phyloP scores from a whole-genome alignment of 2,329 filamentous ascomycete genomes.

The Ceratocystiopsis minuta region DNA sequence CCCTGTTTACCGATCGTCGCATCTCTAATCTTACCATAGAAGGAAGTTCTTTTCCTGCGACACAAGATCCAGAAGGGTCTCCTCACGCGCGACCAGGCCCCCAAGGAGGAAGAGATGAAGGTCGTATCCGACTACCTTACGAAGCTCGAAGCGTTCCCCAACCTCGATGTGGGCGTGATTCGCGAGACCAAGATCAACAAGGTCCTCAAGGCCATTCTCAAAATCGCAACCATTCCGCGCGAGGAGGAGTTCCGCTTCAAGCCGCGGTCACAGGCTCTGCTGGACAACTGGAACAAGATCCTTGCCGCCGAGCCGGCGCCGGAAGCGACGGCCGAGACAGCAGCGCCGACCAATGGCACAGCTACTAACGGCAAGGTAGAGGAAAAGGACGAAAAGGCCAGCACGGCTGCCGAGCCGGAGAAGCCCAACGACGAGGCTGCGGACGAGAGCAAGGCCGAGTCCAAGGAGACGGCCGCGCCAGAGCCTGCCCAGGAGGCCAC shows the following conservation, averaged over 20 bases:
- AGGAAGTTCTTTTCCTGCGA: constrained; percentile 76
- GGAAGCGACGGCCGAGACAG: constrained; percentile 17
- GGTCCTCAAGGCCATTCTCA: constrained; percentile 85
- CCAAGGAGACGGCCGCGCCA: constrained; percentile 18
- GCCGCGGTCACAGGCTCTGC: constrained; percentile 55
- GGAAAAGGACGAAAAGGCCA: constrained; percentile 18
- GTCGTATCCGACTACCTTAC: constrained; percentile 59
- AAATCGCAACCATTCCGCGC: constrained; percentile 66
- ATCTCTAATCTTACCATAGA: constrained; percentile 22
- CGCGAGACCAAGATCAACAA: constrained; percentile 94
- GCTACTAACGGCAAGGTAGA: constrained; percentile 14
- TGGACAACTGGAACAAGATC: constrained; percentile 80
- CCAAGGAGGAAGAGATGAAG: constrained; percentile 73
- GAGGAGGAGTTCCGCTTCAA: constrained; percentile 88
- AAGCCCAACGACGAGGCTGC: constrained; percentile 16
- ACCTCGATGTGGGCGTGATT: constrained; percentile 80
- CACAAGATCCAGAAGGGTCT: constrained; percentile 93
- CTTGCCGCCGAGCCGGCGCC: constrained; percentile 37
- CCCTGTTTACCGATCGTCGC: too few relatives aligned
- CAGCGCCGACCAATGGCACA: constrained; percentile 12
- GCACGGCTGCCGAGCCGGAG: constrained; percentile 7
- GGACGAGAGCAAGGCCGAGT: constrained; percentile 10
- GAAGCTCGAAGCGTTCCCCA: constrained; percentile 61
- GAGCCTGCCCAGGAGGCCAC: constrained; percentile 3
- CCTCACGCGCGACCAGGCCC: constrained; percentile 63